Evolutionary conservation across 2,329 filamentous ascomycete genomes (phyloP), one percentile per base, ranked within the genome.

Genomic region (Fusarium sp.): DNA sequence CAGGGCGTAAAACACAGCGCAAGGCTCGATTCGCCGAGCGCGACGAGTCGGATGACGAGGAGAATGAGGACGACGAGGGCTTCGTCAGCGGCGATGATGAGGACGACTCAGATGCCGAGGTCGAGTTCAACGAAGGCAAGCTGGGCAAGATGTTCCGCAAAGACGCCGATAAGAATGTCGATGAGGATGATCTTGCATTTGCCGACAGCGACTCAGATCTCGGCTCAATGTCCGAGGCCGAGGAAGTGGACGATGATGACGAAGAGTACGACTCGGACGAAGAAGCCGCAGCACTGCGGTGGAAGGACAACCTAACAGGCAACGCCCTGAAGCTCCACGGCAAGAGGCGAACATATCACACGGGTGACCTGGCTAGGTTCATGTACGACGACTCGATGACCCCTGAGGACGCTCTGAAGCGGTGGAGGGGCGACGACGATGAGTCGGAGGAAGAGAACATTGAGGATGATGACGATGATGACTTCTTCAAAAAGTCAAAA

Each of bases 141-240:
- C 81, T 92, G 9, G 90, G 90, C 72, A 91, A 87, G 71, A 85
- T 91, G 79, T 92, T 92, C 80, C 85, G 86, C 62, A 87, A 87
- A 65, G 83, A 86, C 8, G 79, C 81, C 18, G 88, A 89, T 37
- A 85, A 86, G 62, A 85, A 89, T 40, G 87, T 80, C 24, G 86
- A 86, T 13, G 89, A 91, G 27, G 93, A 91, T 34, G 94, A 98
- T 64, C 78, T 98, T 66, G 94, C 92, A 2, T 99, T 98, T 85
- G 96, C 96, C 16, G 96, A 99, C 79, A 98, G 94, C 79, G 97
- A 99, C 82, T 99, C 96, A 0, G 97, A 99, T 80, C 88, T 99
- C 6, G 96, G 96, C 8, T 98, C 96, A 5, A 83, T 98, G 72
- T 97, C 94, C 3, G 85, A 85, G 2, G 83, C 82, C 0, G 84